These are phyloP conservation scores for Amanita pallidorosea DNA, from an alignment of 768 basidiomycete species.

Conservation along the genomic window DNA sequence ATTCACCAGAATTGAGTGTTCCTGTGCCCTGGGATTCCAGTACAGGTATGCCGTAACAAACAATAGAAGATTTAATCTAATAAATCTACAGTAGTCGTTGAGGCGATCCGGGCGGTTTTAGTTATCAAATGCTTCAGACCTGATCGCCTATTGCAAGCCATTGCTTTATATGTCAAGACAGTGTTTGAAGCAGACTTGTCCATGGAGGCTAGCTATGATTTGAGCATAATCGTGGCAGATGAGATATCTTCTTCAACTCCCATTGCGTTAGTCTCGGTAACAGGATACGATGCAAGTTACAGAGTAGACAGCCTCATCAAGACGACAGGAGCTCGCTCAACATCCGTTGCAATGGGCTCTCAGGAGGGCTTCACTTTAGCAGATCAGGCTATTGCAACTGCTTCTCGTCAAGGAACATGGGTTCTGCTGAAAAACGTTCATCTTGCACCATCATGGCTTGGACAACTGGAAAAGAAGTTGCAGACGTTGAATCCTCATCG, in stretches of 20 bases:
- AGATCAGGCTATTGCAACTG: constrained; percentile 90
- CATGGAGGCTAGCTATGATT: constrained; percentile 60
- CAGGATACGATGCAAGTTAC: constrained; percentile 98
- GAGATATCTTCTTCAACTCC: constrained; percentile 79
- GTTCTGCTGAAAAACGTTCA: constrained; percentile 97
- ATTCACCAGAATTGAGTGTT: constrained; percentile 53
- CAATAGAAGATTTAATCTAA: constrained; percentile 7
- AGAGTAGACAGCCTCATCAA: constrained; percentile 83
- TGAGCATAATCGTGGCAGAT: constrained; percentile 64
- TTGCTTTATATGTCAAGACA: constrained; percentile 58
- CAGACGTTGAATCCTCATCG: constrained; percentile 85
- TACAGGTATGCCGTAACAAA: constrained; percentile 47
- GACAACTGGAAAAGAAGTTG: constrained; percentile 91
- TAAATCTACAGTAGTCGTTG: constrained; percentile 43
- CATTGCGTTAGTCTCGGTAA: constrained; percentile 83
- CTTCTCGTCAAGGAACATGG: constrained; percentile 91
- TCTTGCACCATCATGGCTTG: constrained; percentile 91
- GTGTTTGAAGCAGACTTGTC: constrained; percentile 81
- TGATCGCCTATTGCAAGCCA: constrained; percentile 81
- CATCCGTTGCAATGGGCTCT: constrained; percentile 96
- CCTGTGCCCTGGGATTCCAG: constrained; percentile 74
- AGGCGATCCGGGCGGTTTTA: constrained; percentile 65
- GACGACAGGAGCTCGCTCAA: constrained; percentile 63
- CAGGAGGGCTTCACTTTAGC: constrained; percentile 95
- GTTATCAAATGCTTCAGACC: constrained; percentile 89